Evolutionary conservation across 257 asterid genomes (phyloP), one percentile per base, ranked within the genome.

Genomic region (Capsicum rhomboideum): DNA sequence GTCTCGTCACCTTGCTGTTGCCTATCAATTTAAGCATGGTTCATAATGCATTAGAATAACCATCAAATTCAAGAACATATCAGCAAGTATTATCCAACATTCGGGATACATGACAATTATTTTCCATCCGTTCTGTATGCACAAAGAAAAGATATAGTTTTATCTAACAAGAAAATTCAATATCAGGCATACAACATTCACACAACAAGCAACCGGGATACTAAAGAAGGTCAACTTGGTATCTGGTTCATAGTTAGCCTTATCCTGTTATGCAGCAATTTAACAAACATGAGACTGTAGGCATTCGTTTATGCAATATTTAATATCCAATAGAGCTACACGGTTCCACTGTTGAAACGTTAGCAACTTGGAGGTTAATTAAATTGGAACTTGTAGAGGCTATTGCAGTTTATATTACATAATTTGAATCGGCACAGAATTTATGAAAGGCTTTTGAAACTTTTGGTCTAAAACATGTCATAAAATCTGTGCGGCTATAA

Each of bases 1-100:
- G 98, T 96, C 90, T 96, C 99, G 77, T 96, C 99, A 28, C 95
- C 98, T 88, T 96, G 98, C 83, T 94, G 98, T 90, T 93, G 96
- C 93, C 97, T 94, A 87, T 79, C 87, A 86, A 85, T 49, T 63
- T 78, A 69, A 85, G 71, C 77, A 78, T 31, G 69, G 83, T 44
- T 44, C 44, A 82, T 44, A 63, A 64, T 64, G 11, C 34, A 26
- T 46, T 23, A 75, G 61, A 8, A 75, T 26, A 28, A 75, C 16
- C 44, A 75, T 75, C 61, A 75, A 75, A 49, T 9, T 21, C 21
- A 12, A 46, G 58, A 28, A 74, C 80, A 74, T 13, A 72, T 42
- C 31, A 42, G 55, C 54, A 74, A 46, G 13, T 49, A 49, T 75
- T 49, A 46, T 49, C 23, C 44, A 74, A 46, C 59, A 74, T 21